Evolutionary conservation across 1,284 basidiomycete genomes (phyloP), one percentile per base, ranked within the genome.

Genomic region (Ustilago xerochloae): DNA sequence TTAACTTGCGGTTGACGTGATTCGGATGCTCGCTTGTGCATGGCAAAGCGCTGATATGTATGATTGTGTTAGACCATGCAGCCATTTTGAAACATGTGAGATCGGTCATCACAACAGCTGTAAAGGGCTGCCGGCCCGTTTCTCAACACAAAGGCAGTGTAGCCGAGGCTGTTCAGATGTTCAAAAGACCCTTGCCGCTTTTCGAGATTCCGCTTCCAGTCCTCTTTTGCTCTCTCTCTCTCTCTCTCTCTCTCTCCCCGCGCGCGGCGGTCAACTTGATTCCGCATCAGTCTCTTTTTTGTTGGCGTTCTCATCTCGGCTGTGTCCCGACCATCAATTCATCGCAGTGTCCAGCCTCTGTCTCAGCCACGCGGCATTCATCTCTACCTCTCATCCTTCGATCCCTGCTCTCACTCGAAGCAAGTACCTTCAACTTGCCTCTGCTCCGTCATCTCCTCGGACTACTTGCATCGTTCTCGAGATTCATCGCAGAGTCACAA

Each of bases 1-100:
- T 36, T 29, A 32, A 38, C 15, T 9, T 47, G 12, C 35, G 41
- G 12, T 65, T 65, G 56, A 65, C 58, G 63, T 66, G 63, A 61
- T 66, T 39, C 48, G 43, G 24, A n/a, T 29, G 28, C 35, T 48
- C 24, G 52, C 39, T 55, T 45, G n/a, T n/a, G 63, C 39, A 48
- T 29, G 16, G 39, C 24, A 39, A n/a, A 10, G 2, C 13, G 9
- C n/a, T 26, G 49, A 32, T 8, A 13, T 12, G 12, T 16, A 41
- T n/a, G 22, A 8, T 9, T 3, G 15, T 26, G 26, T 18, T 20
- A 35, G 20, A 50, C 15, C 48, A 13, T 12, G 15, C 18, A 6
- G 5, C 12, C 9, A 2, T 1, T 7, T 20, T 22, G 2, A 5
- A 10, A 28, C 13, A n/a, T 55, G 43, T 55, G 41, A 55, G 53